Conservation (phyloP, 192 early-diverging fungal species). For the Rhizophagus clarus region DNA sequence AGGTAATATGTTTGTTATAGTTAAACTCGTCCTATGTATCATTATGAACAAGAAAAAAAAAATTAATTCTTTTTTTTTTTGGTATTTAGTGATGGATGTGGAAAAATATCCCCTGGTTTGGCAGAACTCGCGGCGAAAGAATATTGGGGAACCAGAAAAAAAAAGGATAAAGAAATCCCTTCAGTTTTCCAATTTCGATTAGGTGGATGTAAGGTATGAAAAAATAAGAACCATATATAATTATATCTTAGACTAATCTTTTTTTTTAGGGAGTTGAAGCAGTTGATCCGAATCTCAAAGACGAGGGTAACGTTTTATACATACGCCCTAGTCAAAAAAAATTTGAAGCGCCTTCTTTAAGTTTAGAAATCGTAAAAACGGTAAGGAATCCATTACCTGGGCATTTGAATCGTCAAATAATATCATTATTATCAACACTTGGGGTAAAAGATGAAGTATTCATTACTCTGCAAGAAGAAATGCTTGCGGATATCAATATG, state of each 20-base stretch:
- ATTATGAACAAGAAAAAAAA: neutral
- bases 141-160: conserved; percentile 36
- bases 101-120: conserved; percentile 56
- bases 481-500: neutral
- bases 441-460: conserved; percentile 51
- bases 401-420: conserved; percentile 67
- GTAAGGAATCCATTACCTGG: conserved; percentile 47
- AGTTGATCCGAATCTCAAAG: conserved; percentile 32
- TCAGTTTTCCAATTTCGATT: conserved; percentile 74
- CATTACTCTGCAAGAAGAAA: neutral
- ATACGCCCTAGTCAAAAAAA: conserved; percentile 63
- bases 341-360: conserved; percentile 50
- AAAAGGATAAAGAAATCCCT: conserved; percentile 45
- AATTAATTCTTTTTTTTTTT: conserved; percentile 38
- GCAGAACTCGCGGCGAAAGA: conserved; percentile 34
- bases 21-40: too few species aligned
- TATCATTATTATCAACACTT: conserved; percentile 56
- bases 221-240: neutral
- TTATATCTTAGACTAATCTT: too few species aligned
- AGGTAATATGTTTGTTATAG: neutral
- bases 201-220: conserved; percentile 55
- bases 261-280: conserved; percentile 49
- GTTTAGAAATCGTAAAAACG: conserved; percentile 60
- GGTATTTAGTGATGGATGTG: conserved; percentile 71
- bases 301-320: conserved; percentile 36